Conservation (phyloP, 73 alveolate genomes). For the Paramecium sonneborni region DNA sequence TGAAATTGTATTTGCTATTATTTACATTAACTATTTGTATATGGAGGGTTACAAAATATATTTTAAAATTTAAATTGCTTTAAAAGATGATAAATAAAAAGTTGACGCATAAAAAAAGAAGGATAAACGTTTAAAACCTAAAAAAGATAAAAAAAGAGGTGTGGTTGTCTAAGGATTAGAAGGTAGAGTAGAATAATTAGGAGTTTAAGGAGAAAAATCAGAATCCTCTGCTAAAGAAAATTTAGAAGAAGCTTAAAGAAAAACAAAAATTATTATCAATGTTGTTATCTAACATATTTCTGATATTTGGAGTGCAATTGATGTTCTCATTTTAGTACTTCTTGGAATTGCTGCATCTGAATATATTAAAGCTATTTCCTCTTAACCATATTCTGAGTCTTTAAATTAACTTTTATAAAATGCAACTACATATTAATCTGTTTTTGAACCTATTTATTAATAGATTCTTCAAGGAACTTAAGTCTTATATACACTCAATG, state of each 20-base stretch:
- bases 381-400: background rate
- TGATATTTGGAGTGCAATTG: constrained; percentile 40
- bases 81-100: background rate
- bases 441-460: background rate
- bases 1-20: background rate
- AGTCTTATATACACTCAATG: background rate
- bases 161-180: background rate
- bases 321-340: background rate
- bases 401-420: background rate
- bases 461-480: background rate
- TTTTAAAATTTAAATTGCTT: background rate
- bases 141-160: background rate
- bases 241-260: background rate
- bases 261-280: background rate
- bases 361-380: background rate
- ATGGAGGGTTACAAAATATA: constrained; percentile 37
- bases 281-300: background rate
- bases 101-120: background rate
- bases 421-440: background rate
- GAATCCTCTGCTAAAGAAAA: background rate
- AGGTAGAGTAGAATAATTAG: background rate
- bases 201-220: background rate
- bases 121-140: background rate
- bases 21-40: background rate
- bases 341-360: background rate